Conservation (phyloP, 176 grass and related monocot species). For the Ensete ventricosum region DNA sequence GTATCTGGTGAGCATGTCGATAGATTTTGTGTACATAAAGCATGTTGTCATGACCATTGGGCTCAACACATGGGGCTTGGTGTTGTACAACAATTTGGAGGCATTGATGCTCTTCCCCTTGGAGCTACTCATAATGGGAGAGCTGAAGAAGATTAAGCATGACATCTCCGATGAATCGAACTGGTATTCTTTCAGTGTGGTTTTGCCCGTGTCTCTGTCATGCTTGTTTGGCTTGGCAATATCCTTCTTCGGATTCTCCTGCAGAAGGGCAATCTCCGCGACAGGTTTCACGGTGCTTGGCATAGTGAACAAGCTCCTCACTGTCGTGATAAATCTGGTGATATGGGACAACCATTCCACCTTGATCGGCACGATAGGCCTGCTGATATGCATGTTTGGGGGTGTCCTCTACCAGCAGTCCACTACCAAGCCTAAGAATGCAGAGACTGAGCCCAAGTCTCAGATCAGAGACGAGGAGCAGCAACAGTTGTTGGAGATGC, state of each 20-base stretch:
- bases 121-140: conserved; percentile 13
- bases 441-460: background rate
- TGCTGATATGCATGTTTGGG: conserved; percentile 11
- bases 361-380: background rate
- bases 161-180: conserved; percentile 1
- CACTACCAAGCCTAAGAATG: conserved; percentile 2
- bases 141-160: conserved; percentile 10
- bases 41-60: conserved; percentile 12
- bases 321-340: conserved; percentile 9
- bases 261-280: conserved; percentile 5
- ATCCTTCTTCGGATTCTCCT: conserved; percentile 12
- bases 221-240: conserved; percentile 8
- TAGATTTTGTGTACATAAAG: conserved; percentile 16
- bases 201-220: conserved; percentile 5
- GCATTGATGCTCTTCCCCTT: conserved; percentile 10
- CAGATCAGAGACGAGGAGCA: conserved; percentile 7
- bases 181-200: conserved; percentile 1
- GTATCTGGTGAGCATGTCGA: conserved; percentile 5
- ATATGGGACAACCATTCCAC: conserved; percentile 11
- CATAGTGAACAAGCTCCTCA: conserved; percentile 4
- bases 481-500: conserved; percentile 1
- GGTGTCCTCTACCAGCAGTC: conserved; percentile 12
- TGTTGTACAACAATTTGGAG: conserved; percentile 13
- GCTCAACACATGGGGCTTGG: conserved; percentile 13
- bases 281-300: conserved; percentile 8